phyloP scores from a whole-genome alignment of 768 basidiomycete genomes.

The Podaxis sp. region DNA sequence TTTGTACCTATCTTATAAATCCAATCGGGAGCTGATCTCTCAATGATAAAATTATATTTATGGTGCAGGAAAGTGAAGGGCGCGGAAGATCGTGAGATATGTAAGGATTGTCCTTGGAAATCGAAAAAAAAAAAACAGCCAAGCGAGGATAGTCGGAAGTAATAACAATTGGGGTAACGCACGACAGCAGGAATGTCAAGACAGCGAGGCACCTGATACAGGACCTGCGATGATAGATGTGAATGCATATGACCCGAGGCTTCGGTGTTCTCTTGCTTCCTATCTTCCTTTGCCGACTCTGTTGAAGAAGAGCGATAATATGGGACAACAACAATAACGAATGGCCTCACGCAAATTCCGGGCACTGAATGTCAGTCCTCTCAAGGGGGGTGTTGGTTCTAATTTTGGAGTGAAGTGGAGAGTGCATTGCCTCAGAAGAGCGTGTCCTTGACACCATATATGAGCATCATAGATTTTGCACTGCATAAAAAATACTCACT shows the following conservation, averaged over 20 bases:
- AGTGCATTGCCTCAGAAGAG: slow-evolving; percentile 51
- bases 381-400: background rate
- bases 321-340: too few relatives aligned
- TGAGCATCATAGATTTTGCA: slow-evolving; percentile 18
- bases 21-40: background rate
- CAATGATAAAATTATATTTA: background rate
- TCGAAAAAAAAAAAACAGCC: background rate
- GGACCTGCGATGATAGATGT: background rate
- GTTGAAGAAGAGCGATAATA: too few relatives aligned
- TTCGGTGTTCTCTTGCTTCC: too few relatives aligned
- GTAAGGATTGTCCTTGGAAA: too few relatives aligned
- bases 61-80: too few relatives aligned
- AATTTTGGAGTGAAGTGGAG: background rate
- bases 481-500: slow-evolving; percentile 40
- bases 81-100: too few relatives aligned
- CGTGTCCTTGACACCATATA: slow-evolving; percentile 56
- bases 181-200: background rate
- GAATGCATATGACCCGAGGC: background rate
- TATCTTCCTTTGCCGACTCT: too few relatives aligned
- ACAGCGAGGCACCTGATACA: background rate
- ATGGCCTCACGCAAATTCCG: too few relatives aligned
- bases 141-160: background rate
- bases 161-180: background rate
- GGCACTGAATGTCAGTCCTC: too few relatives aligned
- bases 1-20: background rate